A percentile compares a stretch with the other conserved stretches of the same genome.
These are phyloP conservation scores for Aspergillus melleus DNA, from an alignment of 2,329 filamentous ascomycete genomes.

Conservation along the genomic window DNA sequence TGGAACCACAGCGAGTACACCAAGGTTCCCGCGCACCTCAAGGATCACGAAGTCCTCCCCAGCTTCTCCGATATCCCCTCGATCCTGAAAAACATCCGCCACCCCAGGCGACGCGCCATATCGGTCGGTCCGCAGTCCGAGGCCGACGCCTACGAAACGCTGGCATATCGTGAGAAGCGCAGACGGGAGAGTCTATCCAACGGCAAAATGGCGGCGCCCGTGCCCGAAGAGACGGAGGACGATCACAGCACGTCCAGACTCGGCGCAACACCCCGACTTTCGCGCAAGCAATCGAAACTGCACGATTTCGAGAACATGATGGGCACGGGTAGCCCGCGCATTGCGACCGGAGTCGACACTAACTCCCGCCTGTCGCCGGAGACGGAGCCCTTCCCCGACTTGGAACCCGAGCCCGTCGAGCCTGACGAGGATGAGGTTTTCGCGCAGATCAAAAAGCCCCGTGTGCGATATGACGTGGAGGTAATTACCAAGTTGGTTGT, in stretches of 20 bases:
- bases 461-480: constrained; percentile 96
- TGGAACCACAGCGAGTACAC: constrained; percentile 66
- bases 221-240: constrained; percentile 22
- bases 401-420: constrained; percentile 35
- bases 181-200: constrained; percentile 61
- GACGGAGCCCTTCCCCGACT: constrained; percentile 28
- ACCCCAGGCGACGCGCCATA: constrained; percentile 75
- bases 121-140: constrained; percentile 93
- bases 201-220: constrained; percentile 24
- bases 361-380: constrained; percentile 27
- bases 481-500: constrained; percentile 96
- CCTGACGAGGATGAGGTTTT: constrained; percentile 77
- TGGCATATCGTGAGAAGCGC: constrained; percentile 81
- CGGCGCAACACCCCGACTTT: constrained; percentile 35
- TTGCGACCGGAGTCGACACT: constrained; percentile 30
- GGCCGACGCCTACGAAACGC: constrained; percentile 91
- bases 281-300: constrained; percentile 51
- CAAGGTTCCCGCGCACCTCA: constrained; percentile 70
- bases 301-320: constrained; percentile 72
- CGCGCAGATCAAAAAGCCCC: constrained; percentile 75
- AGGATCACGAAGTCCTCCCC: constrained; percentile 86
- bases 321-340: constrained; percentile 61
- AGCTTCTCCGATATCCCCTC: constrained; percentile 82
- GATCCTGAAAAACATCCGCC: constrained; percentile 77
- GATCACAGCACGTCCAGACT: constrained; percentile 23